Percentiles rank a stretch among this genome's conserved stretches.
Conservation (phyloP, 2,329 filamentous ascomycete species). For the Claviceps monticola region DNA sequence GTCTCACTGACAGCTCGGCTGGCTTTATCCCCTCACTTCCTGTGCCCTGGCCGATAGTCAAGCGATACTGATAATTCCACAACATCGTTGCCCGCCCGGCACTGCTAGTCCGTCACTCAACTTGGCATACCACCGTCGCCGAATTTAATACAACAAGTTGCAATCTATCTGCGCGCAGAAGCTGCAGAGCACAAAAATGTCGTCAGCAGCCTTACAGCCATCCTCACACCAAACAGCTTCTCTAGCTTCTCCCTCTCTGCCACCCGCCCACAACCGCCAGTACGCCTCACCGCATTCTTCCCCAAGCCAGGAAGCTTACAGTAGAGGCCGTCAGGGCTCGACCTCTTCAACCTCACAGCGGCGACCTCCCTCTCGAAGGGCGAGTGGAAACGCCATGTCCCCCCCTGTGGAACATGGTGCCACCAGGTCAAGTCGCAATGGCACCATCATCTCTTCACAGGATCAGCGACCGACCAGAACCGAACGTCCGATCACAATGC, state of each 20-base stretch:
- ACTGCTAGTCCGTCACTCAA: not conserved
- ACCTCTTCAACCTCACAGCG: conserved; percentile 37
- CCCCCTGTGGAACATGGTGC: conserved; percentile 23
- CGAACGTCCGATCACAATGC: conserved; percentile 45
- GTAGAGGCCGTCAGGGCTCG: conserved; percentile 35
- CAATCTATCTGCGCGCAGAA: not conserved
- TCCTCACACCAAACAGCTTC: conserved; percentile 40
- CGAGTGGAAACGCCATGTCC: conserved; percentile 33
- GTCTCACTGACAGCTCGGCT: not conserved
- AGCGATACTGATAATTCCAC: not conserved
- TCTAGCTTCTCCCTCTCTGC: conserved; percentile 34
- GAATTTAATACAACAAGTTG: conserved; percentile 4
- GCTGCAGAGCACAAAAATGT: conserved; percentile 19
- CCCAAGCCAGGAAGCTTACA: conserved; percentile 39
- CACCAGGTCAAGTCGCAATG: conserved; percentile 32
- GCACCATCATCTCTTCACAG: conserved; percentile 28
- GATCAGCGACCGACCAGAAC: conserved; percentile 31
- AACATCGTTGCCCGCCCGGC: not conserved
- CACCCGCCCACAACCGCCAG: conserved; percentile 34
- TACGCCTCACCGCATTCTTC: conserved; percentile 39
- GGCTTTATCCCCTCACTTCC: not conserved
- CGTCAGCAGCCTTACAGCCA: conserved; percentile 48
- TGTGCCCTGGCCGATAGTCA: not conserved
- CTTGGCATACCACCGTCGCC: not conserved
- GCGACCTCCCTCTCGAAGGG: conserved; percentile 37